These are phyloP conservation scores for Boletellus deceptivus DNA, from an alignment of 1,284 basidiomycete species.

Conservation along the genomic window DNA sequence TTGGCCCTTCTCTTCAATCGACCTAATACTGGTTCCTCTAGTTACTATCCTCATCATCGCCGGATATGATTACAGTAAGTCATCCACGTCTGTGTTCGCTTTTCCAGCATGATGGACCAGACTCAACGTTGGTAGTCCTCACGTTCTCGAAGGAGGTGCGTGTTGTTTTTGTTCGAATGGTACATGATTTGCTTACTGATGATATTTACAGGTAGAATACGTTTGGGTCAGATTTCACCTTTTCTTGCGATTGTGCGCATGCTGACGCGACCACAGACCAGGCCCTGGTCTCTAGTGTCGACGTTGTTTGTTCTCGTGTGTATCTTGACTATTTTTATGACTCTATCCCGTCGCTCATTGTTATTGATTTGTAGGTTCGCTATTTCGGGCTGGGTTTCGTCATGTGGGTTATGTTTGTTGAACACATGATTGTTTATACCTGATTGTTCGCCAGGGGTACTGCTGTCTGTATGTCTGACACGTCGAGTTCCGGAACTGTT, in stretches of 20 bases:
- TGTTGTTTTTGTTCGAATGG: no score
- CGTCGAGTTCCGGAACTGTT: not conserved
- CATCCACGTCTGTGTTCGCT: not conserved
- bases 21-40: not conserved
- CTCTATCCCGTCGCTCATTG: not conserved
- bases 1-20: not conserved
- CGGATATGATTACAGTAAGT: constrained; percentile 9
- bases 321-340: not conserved
- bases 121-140: not conserved
- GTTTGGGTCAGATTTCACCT: not conserved
- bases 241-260: not conserved
- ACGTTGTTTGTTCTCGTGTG: not conserved
- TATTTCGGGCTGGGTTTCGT: not conserved
- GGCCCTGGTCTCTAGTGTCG: not conserved
- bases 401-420: not conserved
- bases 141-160: not conserved
- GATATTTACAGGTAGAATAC: not conserved
- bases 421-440: not conserved
- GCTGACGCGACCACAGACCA: not conserved
- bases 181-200: not conserved
- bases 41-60: not conserved
- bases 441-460: not conserved
- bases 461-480: not conserved
- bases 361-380: not conserved
- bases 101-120: not conserved